These are phyloP conservation scores for Saussurea involucrata DNA, from an alignment of 129 eudicot genomes.

Conservation along the genomic window DNA sequence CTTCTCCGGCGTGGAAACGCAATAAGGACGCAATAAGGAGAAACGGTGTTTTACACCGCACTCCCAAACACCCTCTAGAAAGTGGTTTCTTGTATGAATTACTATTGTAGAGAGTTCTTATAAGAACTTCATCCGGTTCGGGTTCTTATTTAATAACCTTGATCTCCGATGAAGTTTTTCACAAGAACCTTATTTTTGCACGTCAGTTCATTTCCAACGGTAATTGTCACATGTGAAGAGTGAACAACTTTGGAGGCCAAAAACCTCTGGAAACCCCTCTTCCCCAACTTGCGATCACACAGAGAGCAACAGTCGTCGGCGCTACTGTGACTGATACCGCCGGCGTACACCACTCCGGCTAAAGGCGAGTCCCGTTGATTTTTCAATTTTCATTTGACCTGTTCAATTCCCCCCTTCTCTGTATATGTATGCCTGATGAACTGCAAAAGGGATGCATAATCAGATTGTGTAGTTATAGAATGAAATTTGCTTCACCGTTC, in stretches of 20 bases:
- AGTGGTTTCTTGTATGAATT: no score
- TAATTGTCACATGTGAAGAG: background rate
- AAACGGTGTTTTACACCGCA: no score
- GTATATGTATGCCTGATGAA: background rate
- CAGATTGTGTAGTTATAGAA: background rate
- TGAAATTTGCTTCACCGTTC: background rate
- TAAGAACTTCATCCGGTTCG: no score
- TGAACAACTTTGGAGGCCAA: background rate
- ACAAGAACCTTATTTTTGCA: no score
- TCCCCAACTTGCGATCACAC: conserved; percentile 1
- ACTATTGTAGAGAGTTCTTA: no score
- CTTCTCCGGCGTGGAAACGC: no score
- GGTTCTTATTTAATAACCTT: no score
- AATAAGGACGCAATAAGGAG: no score
- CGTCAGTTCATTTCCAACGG: no score
- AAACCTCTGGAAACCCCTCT: conserved; percentile 21
- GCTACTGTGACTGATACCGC: background rate
- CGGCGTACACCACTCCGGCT: background rate
- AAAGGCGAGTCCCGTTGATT: background rate
- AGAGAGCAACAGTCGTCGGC: background rate
- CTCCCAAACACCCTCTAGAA: no score
- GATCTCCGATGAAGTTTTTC: no score
- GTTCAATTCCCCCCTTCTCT: background rate
- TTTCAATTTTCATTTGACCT: background rate
- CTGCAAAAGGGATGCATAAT: background rate